Base-by-base conservation (phyloP, 2,329 filamentous ascomycete genomes). In the Arthroderma sp. region DNA sequence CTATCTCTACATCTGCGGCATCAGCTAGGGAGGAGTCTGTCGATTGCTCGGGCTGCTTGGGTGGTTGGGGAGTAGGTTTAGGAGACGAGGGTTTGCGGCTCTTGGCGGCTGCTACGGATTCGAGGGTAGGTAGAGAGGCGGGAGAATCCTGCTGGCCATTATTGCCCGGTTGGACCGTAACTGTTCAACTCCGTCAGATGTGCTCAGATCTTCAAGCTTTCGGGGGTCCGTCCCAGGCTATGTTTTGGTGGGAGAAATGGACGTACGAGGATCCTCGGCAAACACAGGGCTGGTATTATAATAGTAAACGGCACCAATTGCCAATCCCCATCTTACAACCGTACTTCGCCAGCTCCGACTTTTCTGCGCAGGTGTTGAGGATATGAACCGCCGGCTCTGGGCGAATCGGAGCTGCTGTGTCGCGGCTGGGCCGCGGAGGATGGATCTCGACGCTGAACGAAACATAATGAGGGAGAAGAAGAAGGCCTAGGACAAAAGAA, bases 221-320 rank as follows among this genome's bases (percentile, higher is more conserved):
- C 15, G 15, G 15, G 15, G 15, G n/a, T n/a, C n/a, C n/a, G n/a
- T 22, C 15, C 15, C 15, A 22, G 15, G 15, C 15, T 22, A 22
- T 27, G 7, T 11, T 11, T 27, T 47, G 9, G 27, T 41, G 10
- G 29, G 27, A 47, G 5, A 28, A 22, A 32, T 38, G 5, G 30
- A 66, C 82, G 53, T 74, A 94, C 87, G 74, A 54, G 75, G 66
- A 32, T 93, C 82, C 56, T 95, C 85, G 10, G 87, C 84, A 63
- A 96, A 96, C 22, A 86, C 72, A 44, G 80, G 76, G 57, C 82
- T 89, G 5, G 87, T 95, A 70, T 87, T 94, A 65, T 96, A 98
- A 66, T 85, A 95, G 69, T 96, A 98, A 41, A 96, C 68, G 38
- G 81, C 79, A 15, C 75, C 85, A 47, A 71, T 73, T 0, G 85